Evolutionary conservation across 2,329 filamentous ascomycete species (phyloP), one percentile per base, ranked within the genome.

Genomic region (Corinectria fuckeliana): DNA sequence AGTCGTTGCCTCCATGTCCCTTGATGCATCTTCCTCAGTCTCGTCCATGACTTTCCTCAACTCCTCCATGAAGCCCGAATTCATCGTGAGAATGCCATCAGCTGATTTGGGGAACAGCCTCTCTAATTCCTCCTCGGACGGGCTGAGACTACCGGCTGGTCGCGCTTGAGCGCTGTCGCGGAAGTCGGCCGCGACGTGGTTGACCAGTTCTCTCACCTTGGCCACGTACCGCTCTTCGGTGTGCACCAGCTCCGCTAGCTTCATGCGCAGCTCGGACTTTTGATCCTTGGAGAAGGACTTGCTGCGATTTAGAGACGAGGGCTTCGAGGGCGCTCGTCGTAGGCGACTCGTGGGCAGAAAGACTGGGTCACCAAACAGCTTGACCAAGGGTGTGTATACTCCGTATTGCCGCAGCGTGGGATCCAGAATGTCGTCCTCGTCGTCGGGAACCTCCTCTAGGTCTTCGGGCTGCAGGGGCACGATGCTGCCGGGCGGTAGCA

Each of bases 211-310:
- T 62, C 91, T 87, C 56, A 99, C 78, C 75, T 98, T 97, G 69
- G 85, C 84, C 39, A 99, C 92, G 76, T 98, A 99, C 74, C 92
- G 89, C 73, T 95, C 92, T 75, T 99, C 95, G 0, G 95, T 99
- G 70, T 96, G 91, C 30, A 97, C 86, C 60, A 98, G 79, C 75
- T 99, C 95, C 59, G 87, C 88, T 82, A 99, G 88, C 75, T 97
- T 94, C 76, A 93, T 90, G 38, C 93, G 88, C 66, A 97, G 80
- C 51, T 91, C 90, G 66, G 93, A 85, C 72, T 96, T 96, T 71
- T 97, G 92, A 56, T 91, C 88, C 67, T 88, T 88, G 32, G 89
- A 84, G 70, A 97, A 96, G 0, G 89, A 86, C 68, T 89, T 91
- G 68, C 86, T 91, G 65, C 90, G 85, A 73, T 91, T 95, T 47